Evolutionary conservation across 768 basidiomycete species (phyloP), one percentile per base, ranked within the genome.

Genomic region (Suillus plorans): DNA sequence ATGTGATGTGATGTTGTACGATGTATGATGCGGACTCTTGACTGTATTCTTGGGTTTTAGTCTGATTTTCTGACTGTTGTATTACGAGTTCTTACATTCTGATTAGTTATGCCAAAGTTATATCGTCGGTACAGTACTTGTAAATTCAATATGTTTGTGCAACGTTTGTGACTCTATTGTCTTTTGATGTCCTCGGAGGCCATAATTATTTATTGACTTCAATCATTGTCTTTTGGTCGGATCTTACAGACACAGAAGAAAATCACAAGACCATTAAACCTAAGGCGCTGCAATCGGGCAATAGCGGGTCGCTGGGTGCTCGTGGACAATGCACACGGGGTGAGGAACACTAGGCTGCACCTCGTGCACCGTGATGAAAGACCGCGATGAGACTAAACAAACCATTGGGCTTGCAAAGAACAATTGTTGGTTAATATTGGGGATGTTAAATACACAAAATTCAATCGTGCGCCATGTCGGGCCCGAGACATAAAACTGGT

Each of bases 31-130:
- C 10, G 6, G 16, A 13, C 16, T 41, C 18, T 22, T 42, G 56
- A 39, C 13, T 39, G 16, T 58, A 12, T 58, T 58, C 39, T 16
- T 39, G 20, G 61, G 7, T 25, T 61, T 9, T 65, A 10, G 10
- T 41, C 34, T 42, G 20, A 22, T 18, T 65, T 49, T 64, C 14
- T 62, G 50, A 20, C 39, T 44, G 37, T 34, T 59, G 49, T 52
- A 63, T 49, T 63, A n/a, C 34, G 42, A 13, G 39, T 65, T 31
- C 10, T 55, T 20, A 39, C 31, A 20, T 49, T n/a, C 52, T 63
- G 44, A 56, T 44, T 28, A 41, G 14, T 28, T 56, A 61, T 49
- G 36, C 64, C 6, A 28, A 53, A 53, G 28, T 53, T 53, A 53
- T 53, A 18, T 42, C 5, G 18, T 36, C 3, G 39, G 16, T 25